Base-by-base conservation (phyloP, 2,329 filamentous ascomycete genomes). In the Colletotrichum tamarilloi region DNA sequence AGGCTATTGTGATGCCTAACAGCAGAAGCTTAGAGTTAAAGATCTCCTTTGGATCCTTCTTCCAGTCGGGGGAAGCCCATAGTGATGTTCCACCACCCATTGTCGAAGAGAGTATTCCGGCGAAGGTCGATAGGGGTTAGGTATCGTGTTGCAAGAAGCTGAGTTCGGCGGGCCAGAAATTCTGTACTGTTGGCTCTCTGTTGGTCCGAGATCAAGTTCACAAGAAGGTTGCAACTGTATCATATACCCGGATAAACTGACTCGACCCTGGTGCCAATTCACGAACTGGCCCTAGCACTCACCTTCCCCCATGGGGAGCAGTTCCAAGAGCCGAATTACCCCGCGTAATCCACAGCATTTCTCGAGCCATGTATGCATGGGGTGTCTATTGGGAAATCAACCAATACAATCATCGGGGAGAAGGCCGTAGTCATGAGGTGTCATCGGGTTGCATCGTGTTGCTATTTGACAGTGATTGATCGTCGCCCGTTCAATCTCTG, bases 41-140 rank as follows among this genome's bases (percentile, higher is more conserved):
- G 58, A 84, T 83, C 52, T 81, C 78, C 35, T 70, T 77, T 2
- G 81, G 82, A 56, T 84, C 82, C 4, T 75, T 79, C 70, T 79
- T 82, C 74, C 78, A 81, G 32, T 84, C 82, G 14, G 79, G 80
- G 56, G 78, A 80, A 11, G 79, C 78, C 82, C 82, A 84, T 3
- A 84, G 77, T 22, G 81, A 82, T 60, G 81, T 82, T 49, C 81
- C 81, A 42, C 81, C 82, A 30, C 80, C 82, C 82, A 84, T 84
- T 26, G 32, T 75, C 7, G 28, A 6, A 8, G 49, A 32, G 5
- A 11, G 16, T 42, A 2, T 30, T 8, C 7, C 16, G 35, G 19
- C 32, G 55, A 38, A 38, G n/a, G 8, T 26, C 2, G 16, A 49
- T 16, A 22, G 28, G 9, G 2, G 28, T 64, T 2, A 12, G 5